A percentile compares a stretch with the other conserved stretches of the same genome.
Conservation (phyloP, 768 basidiomycete genomes). For the Trametes cingulata region DNA sequence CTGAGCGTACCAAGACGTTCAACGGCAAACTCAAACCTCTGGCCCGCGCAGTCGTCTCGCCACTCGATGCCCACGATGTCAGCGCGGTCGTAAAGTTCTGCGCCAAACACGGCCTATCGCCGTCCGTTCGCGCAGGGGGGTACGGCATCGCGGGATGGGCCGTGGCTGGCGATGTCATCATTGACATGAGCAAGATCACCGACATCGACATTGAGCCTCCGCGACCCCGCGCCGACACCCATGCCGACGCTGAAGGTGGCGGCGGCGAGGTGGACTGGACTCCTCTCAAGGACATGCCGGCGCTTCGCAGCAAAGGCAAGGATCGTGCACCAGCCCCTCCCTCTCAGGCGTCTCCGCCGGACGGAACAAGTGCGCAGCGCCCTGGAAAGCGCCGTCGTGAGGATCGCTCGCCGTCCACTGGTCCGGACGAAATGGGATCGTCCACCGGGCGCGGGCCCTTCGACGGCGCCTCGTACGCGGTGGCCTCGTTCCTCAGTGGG, state of each 20-base stretch:
- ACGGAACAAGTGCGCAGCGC: neutral
- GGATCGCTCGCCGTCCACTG: slow-evolving; percentile 31
- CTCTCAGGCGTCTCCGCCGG: slow-evolving; percentile 32
- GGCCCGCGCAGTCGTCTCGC: slow-evolving; percentile 50
- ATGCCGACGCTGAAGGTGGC: slow-evolving; percentile 32
- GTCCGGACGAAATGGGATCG: slow-evolving; percentile 5
- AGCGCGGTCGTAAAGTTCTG: slow-evolving; percentile 81
- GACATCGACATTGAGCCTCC: slow-evolving; percentile 72
- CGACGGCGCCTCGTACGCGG: slow-evolving; percentile 53
- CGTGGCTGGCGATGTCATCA: slow-evolving; percentile 80
- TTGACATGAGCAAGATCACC: slow-evolving; percentile 73
- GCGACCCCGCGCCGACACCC: slow-evolving; percentile 6
- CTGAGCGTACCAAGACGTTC: slow-evolving; percentile 29
- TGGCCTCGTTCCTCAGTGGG: slow-evolving; percentile 53
- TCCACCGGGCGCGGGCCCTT: slow-evolving; percentile 36
- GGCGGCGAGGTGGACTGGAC: slow-evolving; percentile 48
- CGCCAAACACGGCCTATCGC: slow-evolving; percentile 62
- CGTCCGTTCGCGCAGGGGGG: slow-evolving; percentile 87
- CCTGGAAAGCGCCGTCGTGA: slow-evolving; percentile 51
- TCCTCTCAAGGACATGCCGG: slow-evolving; percentile 57
- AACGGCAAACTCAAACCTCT: slow-evolving; percentile 30
- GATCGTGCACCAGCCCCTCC: slow-evolving; percentile 39
- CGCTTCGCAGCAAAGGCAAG: slow-evolving; percentile 58
- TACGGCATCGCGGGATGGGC: slow-evolving; percentile 92
- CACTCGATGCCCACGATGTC: slow-evolving; percentile 78